Percentiles rank a stretch among this genome's conserved stretches.
These are phyloP conservation scores for Fusarium nelsonii DNA, from an alignment of 2,329 filamentous ascomycete genomes.

Conservation along the genomic window DNA sequence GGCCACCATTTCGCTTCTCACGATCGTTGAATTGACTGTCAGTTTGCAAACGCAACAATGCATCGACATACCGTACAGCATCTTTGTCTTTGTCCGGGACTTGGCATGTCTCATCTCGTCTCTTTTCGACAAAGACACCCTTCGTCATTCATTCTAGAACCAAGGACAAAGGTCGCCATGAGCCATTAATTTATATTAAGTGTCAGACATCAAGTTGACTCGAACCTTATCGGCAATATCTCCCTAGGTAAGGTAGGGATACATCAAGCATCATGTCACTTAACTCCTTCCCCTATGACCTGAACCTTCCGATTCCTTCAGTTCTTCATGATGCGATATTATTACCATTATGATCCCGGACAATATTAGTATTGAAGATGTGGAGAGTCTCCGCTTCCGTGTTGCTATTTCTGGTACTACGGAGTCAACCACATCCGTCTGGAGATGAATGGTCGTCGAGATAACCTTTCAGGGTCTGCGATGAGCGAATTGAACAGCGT, in stretches of 20 bases:
- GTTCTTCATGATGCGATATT: neutral
- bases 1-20: neutral
- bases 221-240: neutral
- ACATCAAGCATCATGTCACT: neutral
- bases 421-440: slow-evolving; percentile 1
- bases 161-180: neutral
- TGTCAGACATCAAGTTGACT: neutral
- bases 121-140: slow-evolving; percentile 2
- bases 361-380: slow-evolving; percentile 11
- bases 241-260: neutral
- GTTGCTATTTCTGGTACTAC: slow-evolving; percentile 32
- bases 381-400: slow-evolving; percentile 19
- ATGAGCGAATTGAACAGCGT: slow-evolving; percentile 32
- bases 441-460: slow-evolving; percentile 17
- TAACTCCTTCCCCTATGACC: neutral
- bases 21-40: neutral
- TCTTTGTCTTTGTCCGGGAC: neutral
- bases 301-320: neutral
- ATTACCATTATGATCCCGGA: slow-evolving; percentile 1
- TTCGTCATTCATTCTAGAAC: slow-evolving; percentile 6
- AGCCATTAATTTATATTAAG: neutral
- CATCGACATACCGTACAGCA: slow-evolving; percentile 3
- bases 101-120: slow-evolving; percentile 13
- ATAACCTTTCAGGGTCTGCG: slow-evolving; percentile 25
- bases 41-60: neutral